These are phyloP conservation scores for Prasinococcaceae sp. DNA, from an alignment of 139 green algal genomes.

Conservation along the genomic window DNA sequence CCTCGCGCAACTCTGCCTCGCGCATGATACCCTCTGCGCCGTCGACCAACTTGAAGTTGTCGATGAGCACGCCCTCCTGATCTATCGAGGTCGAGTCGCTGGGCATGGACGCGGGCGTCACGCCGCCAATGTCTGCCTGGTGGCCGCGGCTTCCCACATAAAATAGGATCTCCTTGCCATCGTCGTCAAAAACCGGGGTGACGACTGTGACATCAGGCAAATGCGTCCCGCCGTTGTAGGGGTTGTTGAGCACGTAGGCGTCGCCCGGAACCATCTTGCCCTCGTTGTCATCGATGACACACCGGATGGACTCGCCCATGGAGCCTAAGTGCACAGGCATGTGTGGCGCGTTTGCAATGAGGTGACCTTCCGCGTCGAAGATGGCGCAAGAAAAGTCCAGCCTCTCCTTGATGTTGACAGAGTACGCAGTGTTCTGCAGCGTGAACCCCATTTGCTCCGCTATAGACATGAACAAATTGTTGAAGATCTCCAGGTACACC, in stretches of 20 bases:
- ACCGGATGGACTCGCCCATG: constrained; percentile 82
- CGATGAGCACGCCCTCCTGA: constrained; percentile 86
- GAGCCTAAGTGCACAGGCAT: constrained; percentile 92
- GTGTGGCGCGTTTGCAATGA: constrained; percentile 96
- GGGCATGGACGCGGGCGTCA: constrained; percentile 87
- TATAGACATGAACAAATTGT: constrained; percentile 95
- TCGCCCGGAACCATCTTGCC: constrained; percentile 58
- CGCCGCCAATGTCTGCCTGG: constrained; percentile 79
- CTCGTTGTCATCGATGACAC: constrained; percentile 25
- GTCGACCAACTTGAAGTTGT: constrained; percentile 82
- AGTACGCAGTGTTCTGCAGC: constrained; percentile 79
- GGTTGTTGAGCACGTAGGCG: constrained; percentile 88
- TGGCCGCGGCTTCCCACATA: constrained; percentile 81
- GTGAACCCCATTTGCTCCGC: constrained; percentile 96
- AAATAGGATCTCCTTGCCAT: constrained; percentile 72
- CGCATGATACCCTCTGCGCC: constrained; percentile 11
- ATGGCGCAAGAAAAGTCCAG: constrained; percentile 91
- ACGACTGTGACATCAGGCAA: constrained; percentile 97
- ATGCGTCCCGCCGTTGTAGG: constrained; percentile 77
- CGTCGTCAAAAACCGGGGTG: constrained; percentile 64
- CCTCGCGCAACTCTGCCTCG: constrained; percentile 9
- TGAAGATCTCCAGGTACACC: constrained; percentile 88
- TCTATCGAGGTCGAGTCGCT: constrained; percentile 57
- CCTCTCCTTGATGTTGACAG: constrained; percentile 97
- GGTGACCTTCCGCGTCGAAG: constrained; percentile 50